These are phyloP conservation scores for Areca catechu DNA, from an alignment of 176 grass and related monocot genomes.

Conservation along the genomic window DNA sequence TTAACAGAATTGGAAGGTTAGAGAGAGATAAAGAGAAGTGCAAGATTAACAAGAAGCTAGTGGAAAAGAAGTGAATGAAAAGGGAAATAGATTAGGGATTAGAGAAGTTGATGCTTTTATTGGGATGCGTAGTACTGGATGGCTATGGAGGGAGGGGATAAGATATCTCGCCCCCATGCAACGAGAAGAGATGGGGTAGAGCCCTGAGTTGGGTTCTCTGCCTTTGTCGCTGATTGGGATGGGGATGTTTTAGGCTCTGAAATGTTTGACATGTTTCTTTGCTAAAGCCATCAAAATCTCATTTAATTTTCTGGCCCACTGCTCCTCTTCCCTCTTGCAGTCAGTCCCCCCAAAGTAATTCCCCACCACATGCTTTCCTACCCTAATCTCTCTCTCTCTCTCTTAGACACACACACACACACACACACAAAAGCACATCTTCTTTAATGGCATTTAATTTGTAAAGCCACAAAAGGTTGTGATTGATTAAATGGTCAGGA, in stretches of 20 bases:
- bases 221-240: not conserved
- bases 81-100: not conserved
- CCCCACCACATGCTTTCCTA: conserved; percentile 1
- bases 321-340: not conserved
- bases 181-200: not conserved
- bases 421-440: conserved; percentile 22
- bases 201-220: not conserved
- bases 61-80: not conserved
- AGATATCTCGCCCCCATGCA: not conserved
- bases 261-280: not conserved
- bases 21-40: too few species aligned
- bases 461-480: conserved; percentile 35
- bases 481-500: conserved; percentile 33
- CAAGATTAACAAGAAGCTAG: too few species aligned
- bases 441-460: conserved; percentile 44
- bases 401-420: not conserved
- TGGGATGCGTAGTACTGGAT: conserved; percentile 18
- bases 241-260: not conserved
- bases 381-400: not conserved
- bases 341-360: not conserved
- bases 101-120: not conserved
- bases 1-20: too few species aligned
- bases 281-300: not conserved
- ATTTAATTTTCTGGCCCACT: conserved; percentile 5
- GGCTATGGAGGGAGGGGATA: not conserved